Base-by-base conservation (phyloP, 2,329 filamentous ascomycete species). In the Colletotrichum neosansevieriae region DNA sequence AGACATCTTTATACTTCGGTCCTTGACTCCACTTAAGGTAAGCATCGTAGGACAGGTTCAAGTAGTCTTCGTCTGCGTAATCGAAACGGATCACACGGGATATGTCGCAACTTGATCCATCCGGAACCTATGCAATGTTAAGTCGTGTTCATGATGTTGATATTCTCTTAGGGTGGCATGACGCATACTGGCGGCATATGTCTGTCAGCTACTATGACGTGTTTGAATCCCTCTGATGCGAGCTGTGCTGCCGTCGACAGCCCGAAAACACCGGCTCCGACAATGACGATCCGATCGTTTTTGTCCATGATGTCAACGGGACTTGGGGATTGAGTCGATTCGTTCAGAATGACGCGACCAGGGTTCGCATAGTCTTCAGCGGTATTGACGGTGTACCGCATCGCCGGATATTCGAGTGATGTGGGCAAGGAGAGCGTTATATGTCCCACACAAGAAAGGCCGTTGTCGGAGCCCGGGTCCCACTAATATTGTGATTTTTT, bases 61-160 rank as follows among this genome's bases (percentile, higher is more conserved):
- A 70, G 73, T 93, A 93, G 11, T 86, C 81, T 0, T 83, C 77
- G 70, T 90, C 85, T 15, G 89, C 88, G 73, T 93, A 93, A 77
- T 93, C 91, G 49, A 78, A 72, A 2, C 80, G 77, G 24, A 82
- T 76, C 57, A 81, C 75, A 12, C 80, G 78, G 3, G 79, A 81
- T 12, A 79, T 76, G 61, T 82, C 79, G 10, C 79, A 78, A 38
- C 79, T 81, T 61, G 79, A 78, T 17, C 77, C 76, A 7, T 81
- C 77, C 3, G 73, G 70, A 2, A 77, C 45, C 58, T 61, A 17
- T 3, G 4, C n/a, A 9, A 5, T 6, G 9, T n/a, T 61, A 11
- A 61, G 58, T 21, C 32, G n/a, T 2, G 0, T 2, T 17, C 6
- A 24, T 21, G 3, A 3, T 21, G 3, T 21, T 21, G 2, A 4